A percentile compares a stretch with the other conserved stretches of the same genome.
These are phyloP conservation scores for Mucor racemosus DNA, from an alignment of 371 early-diverging fungal species.

Conservation along the genomic window DNA sequence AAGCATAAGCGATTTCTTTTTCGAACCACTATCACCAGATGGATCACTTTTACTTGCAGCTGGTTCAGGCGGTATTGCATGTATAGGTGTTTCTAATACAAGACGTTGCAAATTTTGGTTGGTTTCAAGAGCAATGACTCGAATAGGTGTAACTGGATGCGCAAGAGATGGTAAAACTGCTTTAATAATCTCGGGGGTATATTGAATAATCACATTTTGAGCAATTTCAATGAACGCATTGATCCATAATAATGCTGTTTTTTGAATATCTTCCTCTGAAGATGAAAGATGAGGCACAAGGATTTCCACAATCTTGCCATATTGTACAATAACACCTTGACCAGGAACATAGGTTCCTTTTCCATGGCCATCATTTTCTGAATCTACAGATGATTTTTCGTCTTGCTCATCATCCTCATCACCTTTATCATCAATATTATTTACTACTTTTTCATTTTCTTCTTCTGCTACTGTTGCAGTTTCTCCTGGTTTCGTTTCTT, in stretches of 20 bases:
- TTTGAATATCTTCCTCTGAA: slow-evolving; percentile 85
- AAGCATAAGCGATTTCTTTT: slow-evolving; percentile 4
- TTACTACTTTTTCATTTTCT: neutral
- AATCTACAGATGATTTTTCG: neutral
- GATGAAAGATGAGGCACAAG: slow-evolving; percentile 81
- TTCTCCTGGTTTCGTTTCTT: neutral
- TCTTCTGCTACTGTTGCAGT: neutral
- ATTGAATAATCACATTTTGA: slow-evolving; percentile 76
- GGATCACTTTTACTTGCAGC: slow-evolving; percentile 34
- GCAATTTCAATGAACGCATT: slow-evolving; percentile 83
- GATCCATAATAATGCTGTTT: slow-evolving; percentile 86
- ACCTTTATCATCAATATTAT: neutral
- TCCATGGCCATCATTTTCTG: slow-evolving; percentile 52
- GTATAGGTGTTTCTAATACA: slow-evolving; percentile 62
- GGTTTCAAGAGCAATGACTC: slow-evolving; percentile 73
- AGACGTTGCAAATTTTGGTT: slow-evolving; percentile 75
- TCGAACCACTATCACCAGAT: slow-evolving; percentile 18
- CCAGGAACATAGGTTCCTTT: slow-evolving; percentile 72
- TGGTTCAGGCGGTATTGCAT: slow-evolving; percentile 23
- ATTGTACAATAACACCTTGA: slow-evolving; percentile 77
- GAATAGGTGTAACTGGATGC: slow-evolving; percentile 70
- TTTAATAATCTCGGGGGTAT: slow-evolving; percentile 74
- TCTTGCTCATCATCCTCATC: neutral
- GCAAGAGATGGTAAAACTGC: slow-evolving; percentile 83
- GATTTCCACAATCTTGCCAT: slow-evolving; percentile 78